Base-by-base conservation (phyloP, 805 yeast species). In the Yarrowia hollandica region DNA sequence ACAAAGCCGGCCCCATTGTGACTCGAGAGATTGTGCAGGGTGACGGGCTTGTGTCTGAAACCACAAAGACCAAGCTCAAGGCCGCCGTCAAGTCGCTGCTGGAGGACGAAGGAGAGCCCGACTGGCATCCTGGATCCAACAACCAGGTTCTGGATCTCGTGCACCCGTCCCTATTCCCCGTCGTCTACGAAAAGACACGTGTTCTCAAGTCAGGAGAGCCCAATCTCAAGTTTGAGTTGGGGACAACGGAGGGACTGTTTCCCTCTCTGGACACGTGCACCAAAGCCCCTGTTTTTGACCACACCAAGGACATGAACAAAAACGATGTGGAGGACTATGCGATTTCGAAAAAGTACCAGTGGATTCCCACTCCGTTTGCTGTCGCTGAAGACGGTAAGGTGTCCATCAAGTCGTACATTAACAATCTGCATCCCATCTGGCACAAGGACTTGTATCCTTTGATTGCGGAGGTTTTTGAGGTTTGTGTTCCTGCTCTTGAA, bases 91-190 rank as follows among this genome's bases (percentile, higher is more conserved):
- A 64, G 3, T 3, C 10, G 14, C 54, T 63, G 15, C 64, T 61
- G 21, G 64, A 68, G 34, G 61, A 60, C 22, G 60, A 59, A 6
- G 61, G 41, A 6, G 60, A 62, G 22, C 59, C 65, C 25, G 77
- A 75, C 59, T 75, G 71, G 63, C 78, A 74, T 60, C 78, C 78
- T 11, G 69, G 69, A 4, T 68, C 75, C 9, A 63, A 74, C 42
- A 64, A 72, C 14, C 70, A 72, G 62, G 77, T 75, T 2, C 62
- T 74, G 18, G 75, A 75, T 61, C 66, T 76, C 19, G 77, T 72
- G 11, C 79, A 76, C 58, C 79, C 79, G 21, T 74, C 77, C 15
- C 66, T 76, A 38, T 75, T 66, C 42, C 75, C 76, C 7, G 62
- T 70, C 25, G 70, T 64, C 37, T 74, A 74, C 56, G 74, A 69